A percentile compares a stretch with the other conserved stretches of the same genome.
Evolutionary conservation across 1,139 yeast species (phyloP).

Genomic region (Pichia sp.): DNA sequence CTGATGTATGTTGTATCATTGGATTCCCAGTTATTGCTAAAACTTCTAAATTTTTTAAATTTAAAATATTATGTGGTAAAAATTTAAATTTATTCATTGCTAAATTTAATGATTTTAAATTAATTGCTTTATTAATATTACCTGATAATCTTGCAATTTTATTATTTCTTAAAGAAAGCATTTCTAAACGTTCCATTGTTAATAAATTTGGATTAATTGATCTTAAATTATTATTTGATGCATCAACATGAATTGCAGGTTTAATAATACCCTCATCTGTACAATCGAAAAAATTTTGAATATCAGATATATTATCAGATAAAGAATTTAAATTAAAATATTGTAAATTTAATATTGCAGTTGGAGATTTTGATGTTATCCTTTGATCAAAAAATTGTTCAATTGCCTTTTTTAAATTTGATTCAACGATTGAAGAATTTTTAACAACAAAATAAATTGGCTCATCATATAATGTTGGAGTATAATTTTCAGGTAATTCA

Average conservation of each 20-base stretch:
- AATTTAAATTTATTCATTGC: slow-evolving; percentile 46
- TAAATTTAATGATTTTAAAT: slow-evolving; percentile 44
- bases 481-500: slow-evolving; percentile 24
- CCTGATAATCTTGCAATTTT: slow-evolving; percentile 47
- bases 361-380: slow-evolving; percentile 15
- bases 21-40: slow-evolving; percentile 47
- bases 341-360: slow-evolving; percentile 37
- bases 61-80: slow-evolving; percentile 51
- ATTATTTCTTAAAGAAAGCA: slow-evolving; percentile 49
- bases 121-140: slow-evolving; percentile 38
- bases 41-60: slow-evolving; percentile 37
- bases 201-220: slow-evolving; percentile 48
- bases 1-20: slow-evolving; percentile 14
- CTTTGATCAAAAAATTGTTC: slow-evolving; percentile 12
- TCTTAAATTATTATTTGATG: slow-evolving; percentile 45
- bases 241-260: slow-evolving; percentile 41
- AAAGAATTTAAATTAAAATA: slow-evolving; percentile 37
- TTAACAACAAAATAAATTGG: slow-evolving; percentile 29
- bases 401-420: slow-evolving; percentile 8
- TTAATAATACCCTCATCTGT: slow-evolving; percentile 30
- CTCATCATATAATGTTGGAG: slow-evolving; percentile 27
- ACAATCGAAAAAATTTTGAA: slow-evolving; percentile 42
- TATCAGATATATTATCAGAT: slow-evolving; percentile 52
- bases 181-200: slow-evolving; percentile 44
- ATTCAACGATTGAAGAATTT: slow-evolving; percentile 15